Percentiles rank a stretch among this genome's conserved stretches.
Evolutionary conservation across 441 rosid genomes (phyloP).

Genomic region (Eutrema salsugineum): DNA sequence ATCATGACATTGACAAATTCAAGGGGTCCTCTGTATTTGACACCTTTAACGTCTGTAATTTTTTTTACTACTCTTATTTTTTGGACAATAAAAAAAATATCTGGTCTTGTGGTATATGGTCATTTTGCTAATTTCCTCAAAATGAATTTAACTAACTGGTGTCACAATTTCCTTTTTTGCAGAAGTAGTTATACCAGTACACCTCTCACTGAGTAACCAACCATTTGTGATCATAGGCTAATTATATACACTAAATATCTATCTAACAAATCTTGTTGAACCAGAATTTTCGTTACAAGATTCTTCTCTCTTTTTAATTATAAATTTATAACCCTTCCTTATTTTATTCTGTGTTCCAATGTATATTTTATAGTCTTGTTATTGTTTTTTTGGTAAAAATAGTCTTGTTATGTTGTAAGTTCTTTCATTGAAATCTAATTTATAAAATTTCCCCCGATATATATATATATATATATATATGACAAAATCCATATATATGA

Average conservation of each 20-base stretch:
- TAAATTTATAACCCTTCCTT: not conserved
- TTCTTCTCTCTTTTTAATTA: not conserved
- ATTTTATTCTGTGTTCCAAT: not conserved
- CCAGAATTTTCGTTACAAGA: not conserved
- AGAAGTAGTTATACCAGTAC: not conserved
- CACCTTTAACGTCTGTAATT: constrained; percentile 8
- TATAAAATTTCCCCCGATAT: not conserved
- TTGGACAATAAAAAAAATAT: not conserved
- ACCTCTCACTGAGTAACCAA: constrained; percentile 8
- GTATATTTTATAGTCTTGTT: not conserved
- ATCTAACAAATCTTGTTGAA: not conserved
- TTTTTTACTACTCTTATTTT: not conserved
- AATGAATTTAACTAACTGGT: not conserved
- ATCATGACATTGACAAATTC: constrained; percentile 17
- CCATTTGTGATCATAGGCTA: not conserved
- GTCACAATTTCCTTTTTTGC: not conserved
- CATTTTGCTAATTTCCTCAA: not conserved
- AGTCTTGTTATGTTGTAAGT: not conserved
- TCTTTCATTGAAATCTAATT: not conserved
- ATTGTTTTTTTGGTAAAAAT: no score
- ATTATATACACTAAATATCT: not conserved
- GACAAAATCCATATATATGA: not conserved
- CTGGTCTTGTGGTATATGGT: not conserved
- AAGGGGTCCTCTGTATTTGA: constrained; percentile 9
- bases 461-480: no score